Percentiles rank a stretch among this genome's conserved stretches.
phyloP scores from a whole-genome alignment of 768 basidiomycete species.

The Gautieria morchelliformis region DNA sequence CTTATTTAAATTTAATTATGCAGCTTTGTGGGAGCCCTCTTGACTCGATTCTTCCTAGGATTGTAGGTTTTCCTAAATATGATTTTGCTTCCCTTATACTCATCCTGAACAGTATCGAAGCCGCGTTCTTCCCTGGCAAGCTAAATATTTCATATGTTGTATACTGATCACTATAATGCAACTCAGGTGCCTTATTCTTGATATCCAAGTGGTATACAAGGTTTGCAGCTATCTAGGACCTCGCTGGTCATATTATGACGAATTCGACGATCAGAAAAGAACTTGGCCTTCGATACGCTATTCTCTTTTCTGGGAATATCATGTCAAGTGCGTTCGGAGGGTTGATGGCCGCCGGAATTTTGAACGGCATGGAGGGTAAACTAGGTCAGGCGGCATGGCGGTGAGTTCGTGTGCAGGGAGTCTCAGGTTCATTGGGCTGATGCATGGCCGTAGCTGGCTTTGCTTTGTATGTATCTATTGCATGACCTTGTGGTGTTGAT shows the following conservation, averaged over 20 bases:
- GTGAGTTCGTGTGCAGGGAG: constrained; percentile 25
- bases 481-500: not conserved
- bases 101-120: constrained; percentile 26
- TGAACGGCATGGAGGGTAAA: constrained; percentile 62
- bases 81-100: constrained; percentile 10
- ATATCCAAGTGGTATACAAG: constrained; percentile 30
- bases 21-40: constrained; percentile 55
- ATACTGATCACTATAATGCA: not conserved
- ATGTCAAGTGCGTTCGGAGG: constrained; percentile 79
- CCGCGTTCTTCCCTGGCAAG: constrained; percentile 57
- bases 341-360: constrained; percentile 66
- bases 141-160: not conserved
- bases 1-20: not conserved
- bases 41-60: constrained; percentile 70
- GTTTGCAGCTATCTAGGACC: constrained; percentile 7
- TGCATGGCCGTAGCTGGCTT: constrained; percentile 28
- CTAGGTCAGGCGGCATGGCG: constrained; percentile 61
- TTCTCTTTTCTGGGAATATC: constrained; percentile 62
- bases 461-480: constrained; percentile 21
- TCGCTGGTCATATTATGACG: constrained; percentile 23
- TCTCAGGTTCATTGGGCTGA: not conserved
- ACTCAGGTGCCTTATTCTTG: constrained; percentile 23
- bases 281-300: constrained; percentile 56
- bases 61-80: constrained; percentile 35
- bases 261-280: constrained; percentile 51